Evolutionary conservation across 176 grass and related monocot species (phyloP).

Genomic region (Aechmea fasciata): DNA sequence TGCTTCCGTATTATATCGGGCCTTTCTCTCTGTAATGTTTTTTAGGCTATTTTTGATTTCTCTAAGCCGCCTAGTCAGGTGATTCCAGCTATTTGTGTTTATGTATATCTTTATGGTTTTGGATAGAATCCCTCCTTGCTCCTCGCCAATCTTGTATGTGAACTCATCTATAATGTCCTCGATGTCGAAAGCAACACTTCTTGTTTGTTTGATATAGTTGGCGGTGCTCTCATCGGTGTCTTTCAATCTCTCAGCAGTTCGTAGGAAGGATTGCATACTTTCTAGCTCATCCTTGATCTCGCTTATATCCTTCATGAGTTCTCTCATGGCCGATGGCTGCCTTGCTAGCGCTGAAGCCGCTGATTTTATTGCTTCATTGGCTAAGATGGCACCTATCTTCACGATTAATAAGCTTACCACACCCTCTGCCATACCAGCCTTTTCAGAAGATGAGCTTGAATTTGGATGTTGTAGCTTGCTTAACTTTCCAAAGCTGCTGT

Average conservation of each 20-base stretch:
- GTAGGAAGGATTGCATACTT: conserved; percentile 24
- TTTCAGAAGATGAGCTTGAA: too few relatives aligned
- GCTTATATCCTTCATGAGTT: conserved; percentile 11
- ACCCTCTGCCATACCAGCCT: conserved; percentile 6
- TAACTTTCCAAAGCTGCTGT: too few relatives aligned
- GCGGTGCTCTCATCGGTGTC: conserved; percentile 6
- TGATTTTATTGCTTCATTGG: conserved; percentile 8
- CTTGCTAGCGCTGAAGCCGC: neutral
- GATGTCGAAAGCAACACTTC: conserved; percentile 15
- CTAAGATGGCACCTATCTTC: conserved; percentile 13
- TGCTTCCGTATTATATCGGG: conserved; percentile 19
- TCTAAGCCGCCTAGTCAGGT: neutral
- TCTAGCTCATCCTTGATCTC: conserved; percentile 24
- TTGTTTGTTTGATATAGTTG: conserved; percentile 20
- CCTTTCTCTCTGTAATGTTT: conserved; percentile 15
- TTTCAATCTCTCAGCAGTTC: conserved; percentile 13
- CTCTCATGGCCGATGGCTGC: conserved; percentile 16
- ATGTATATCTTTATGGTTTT: conserved; percentile 20
- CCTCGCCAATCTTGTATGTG: conserved; percentile 21
- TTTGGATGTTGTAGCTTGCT: too few relatives aligned
- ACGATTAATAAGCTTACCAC: conserved; percentile 12
- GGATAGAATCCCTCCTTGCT: conserved; percentile 5
- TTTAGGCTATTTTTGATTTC: conserved; percentile 14
- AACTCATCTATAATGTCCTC: conserved; percentile 29
- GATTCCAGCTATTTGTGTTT: conserved; percentile 19